A percentile compares a stretch with the other conserved stretches of the same genome.
phyloP scores from a whole-genome alignment of 73 alveolate species.

The Blepharisma stoltei region DNA sequence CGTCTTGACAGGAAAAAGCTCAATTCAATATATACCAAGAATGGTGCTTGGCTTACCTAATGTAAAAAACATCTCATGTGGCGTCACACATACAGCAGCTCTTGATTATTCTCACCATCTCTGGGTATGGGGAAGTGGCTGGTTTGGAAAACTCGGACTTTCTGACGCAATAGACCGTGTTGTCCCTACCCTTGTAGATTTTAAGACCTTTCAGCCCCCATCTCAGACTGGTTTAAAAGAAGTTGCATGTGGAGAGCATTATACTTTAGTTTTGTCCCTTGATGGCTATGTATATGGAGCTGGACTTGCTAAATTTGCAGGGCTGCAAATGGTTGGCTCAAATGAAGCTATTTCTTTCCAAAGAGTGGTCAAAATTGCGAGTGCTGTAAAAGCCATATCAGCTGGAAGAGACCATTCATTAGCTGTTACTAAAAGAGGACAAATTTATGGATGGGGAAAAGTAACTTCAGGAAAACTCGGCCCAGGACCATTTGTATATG shows the following conservation, averaged over 20 bases:
- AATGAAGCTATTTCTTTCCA: constrained; percentile 3
- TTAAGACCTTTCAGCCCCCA: neutral
- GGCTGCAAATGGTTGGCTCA: neutral
- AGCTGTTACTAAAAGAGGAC: constrained; percentile 34
- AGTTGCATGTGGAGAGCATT: constrained; percentile 51
- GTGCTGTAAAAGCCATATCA: neutral
- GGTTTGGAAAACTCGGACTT: constrained; percentile 63
- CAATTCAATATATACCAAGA: constrained; percentile 39
- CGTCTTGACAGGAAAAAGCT: constrained; percentile 27
- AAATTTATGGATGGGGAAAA: constrained; percentile 39
- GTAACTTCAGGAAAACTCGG: constrained; percentile 34
- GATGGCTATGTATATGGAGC: constrained; percentile 33
- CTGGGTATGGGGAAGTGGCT: constrained; percentile 82
- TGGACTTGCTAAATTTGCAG: constrained; percentile 52
- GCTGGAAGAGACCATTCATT: constrained; percentile 22
- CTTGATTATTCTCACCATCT: constrained; percentile 63
- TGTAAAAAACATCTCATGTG: constrained; percentile 64
- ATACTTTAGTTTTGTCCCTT: constrained; percentile 44
- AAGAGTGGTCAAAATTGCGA: neutral
- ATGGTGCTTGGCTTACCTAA: constrained; percentile 39
- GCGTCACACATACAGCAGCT: constrained; percentile 64
- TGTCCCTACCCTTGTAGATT: neutral
- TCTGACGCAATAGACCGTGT: constrained; percentile 32
- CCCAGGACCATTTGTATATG: neutral
- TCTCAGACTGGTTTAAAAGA: constrained; percentile 31